phyloP scores from a whole-genome alignment of 176 grass and related monocot genomes.

The Avena eriantha region DNA sequence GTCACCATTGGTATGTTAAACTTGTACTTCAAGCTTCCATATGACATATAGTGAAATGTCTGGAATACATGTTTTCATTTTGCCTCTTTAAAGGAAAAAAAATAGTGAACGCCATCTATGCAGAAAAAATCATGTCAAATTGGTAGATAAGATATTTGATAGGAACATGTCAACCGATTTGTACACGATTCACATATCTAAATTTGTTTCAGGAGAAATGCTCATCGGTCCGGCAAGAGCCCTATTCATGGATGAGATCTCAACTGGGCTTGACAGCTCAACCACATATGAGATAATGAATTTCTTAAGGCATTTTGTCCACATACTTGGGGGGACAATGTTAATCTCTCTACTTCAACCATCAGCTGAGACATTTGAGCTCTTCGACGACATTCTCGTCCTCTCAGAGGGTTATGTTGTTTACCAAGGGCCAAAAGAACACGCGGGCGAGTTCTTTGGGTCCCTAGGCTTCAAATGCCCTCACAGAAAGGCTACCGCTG shows the following conservation, averaged over 20 bases:
- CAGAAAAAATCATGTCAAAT: not conserved
- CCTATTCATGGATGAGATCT: constrained; percentile 33
- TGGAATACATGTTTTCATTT: not conserved
- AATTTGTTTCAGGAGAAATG: constrained; percentile 60
- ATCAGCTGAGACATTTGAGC: constrained; percentile 64
- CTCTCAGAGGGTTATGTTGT: constrained; percentile 66
- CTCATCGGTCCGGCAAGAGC: constrained; percentile 63
- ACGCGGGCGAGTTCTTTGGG: constrained; percentile 61
- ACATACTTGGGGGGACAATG: constrained; percentile 56
- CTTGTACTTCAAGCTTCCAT: not conserved
- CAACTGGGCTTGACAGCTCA: constrained; percentile 72
- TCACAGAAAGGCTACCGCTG: constrained; percentile 56
- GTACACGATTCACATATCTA: not conserved
- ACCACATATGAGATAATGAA: constrained; percentile 70
- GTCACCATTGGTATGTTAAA: constrained; percentile 62
- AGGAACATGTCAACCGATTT: not conserved
- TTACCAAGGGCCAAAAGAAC: constrained; percentile 62
- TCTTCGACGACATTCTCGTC: constrained; percentile 69
- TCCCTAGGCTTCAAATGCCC: constrained; percentile 66
- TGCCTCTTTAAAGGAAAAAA: not conserved
- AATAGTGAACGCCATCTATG: not conserved
- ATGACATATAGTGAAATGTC: not conserved
- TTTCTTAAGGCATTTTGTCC: constrained; percentile 45
- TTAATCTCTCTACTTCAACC: constrained; percentile 73
- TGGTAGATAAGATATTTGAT: not conserved